Conservation (phyloP, 805 yeast species). For the Monosporozyma aquatica region DNA sequence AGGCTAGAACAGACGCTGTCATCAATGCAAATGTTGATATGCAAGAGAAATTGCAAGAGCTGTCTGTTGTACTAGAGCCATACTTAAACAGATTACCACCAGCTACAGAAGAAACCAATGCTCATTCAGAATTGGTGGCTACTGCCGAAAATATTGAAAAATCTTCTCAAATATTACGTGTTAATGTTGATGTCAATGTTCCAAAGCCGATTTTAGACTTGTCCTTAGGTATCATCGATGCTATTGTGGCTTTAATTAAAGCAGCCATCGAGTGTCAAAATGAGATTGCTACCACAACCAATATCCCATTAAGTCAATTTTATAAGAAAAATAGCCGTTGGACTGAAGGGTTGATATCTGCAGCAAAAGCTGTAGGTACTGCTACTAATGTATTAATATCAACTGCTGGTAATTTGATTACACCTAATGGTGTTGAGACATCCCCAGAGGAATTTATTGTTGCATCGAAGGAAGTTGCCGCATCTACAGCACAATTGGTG, state of each 20-base stretch:
- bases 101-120: conserved; percentile 42
- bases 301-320: conserved; percentile 36
- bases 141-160: conserved; percentile 62
- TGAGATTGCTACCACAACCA: conserved; percentile 61
- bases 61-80: conserved; percentile 49
- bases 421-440: conserved; percentile 30
- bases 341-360: conserved; percentile 90
- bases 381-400: conserved; percentile 74
- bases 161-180: conserved; percentile 56
- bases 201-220: conserved; percentile 71
- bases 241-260: conserved; percentile 59
- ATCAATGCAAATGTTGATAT: conserved; percentile 67
- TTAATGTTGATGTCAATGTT: conserved; percentile 37
- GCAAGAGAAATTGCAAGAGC: conserved; percentile 58
- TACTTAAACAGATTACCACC: conserved; percentile 24
- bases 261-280: conserved; percentile 75
- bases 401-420: conserved; percentile 79
- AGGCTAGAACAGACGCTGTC: conserved; percentile 58
- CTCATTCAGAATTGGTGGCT: conserved; percentile 61
- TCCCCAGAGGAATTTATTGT: conserved; percentile 79
- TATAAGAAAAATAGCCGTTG: conserved; percentile 83
- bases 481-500: conserved; percentile 85
- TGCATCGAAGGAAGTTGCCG: conserved; percentile 85
- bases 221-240: conserved; percentile 71
- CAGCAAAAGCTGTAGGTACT: conserved; percentile 77